phyloP scores from a whole-genome alignment of 2,329 filamentous ascomycete species.

The Xylaria multiplex region DNA sequence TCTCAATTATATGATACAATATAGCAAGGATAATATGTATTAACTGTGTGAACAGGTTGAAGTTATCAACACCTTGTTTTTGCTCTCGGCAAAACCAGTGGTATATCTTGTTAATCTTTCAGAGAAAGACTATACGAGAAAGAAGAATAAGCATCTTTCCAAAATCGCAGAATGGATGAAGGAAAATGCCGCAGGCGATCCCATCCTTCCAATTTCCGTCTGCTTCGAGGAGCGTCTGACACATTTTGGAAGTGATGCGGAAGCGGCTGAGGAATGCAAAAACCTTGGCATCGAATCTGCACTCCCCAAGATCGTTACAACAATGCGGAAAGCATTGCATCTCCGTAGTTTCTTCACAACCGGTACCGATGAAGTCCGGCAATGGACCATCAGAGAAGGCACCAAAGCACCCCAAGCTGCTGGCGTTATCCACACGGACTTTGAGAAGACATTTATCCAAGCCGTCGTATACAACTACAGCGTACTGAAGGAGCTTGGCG shows the following conservation, averaged over 20 bases:
- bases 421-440: constrained; percentile 97
- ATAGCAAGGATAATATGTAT: constrained; percentile 5
- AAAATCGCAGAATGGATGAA: constrained; percentile 97
- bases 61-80: constrained; percentile 94
- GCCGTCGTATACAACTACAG: constrained; percentile 91
- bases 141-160: constrained; percentile 99
- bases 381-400: constrained; percentile 96
- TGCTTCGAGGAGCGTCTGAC: constrained; percentile 92
- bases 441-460: constrained; percentile 99
- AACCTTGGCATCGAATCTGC: constrained; percentile 85
- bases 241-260: constrained; percentile 79
- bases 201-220: constrained; percentile 92
- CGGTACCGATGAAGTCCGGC: constrained; percentile 92
- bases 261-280: constrained; percentile 87
- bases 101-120: constrained; percentile 97
- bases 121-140: constrained; percentile 95
- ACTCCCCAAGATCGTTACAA: constrained; percentile 88
- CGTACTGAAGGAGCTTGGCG: constrained; percentile 83
- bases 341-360: constrained; percentile 97
- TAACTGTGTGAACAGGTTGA: constrained; percentile 75
- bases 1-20: not conserved
- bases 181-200: constrained; percentile 84
- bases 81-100: constrained; percentile 95
- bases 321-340: constrained; percentile 92
- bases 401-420: constrained; percentile 98